These are phyloP conservation scores for Rozella allomycis DNA, from an alignment of 371 early-diverging fungal species.

Conservation along the genomic window DNA sequence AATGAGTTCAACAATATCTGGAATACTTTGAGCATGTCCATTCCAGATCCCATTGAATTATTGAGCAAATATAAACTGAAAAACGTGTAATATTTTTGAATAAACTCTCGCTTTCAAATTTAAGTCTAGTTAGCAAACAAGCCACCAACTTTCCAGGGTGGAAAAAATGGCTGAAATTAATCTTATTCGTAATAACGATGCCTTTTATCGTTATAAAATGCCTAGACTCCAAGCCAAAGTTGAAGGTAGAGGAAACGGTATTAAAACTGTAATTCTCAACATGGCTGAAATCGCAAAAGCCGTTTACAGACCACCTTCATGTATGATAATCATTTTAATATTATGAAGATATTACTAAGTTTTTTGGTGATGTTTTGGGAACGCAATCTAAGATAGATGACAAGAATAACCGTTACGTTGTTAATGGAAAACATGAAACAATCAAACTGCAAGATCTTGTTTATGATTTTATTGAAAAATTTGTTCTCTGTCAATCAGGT, in stretches of 20 bases:
- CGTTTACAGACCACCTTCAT: constrained; percentile 60
- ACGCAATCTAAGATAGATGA: constrained; percentile 79
- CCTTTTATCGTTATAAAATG: constrained; percentile 99
- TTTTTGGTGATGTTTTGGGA: constrained; percentile 89
- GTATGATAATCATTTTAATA: constrained; percentile 2
- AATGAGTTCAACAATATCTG: too few relatives aligned
- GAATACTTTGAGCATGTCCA: too few relatives aligned
- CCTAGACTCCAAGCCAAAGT: constrained; percentile 50
- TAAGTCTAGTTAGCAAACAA: too few relatives aligned
- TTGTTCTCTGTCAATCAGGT: constrained; percentile 88
- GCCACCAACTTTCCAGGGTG: too few relatives aligned
- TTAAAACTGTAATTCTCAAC: constrained; percentile 96
- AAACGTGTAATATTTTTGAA: too few relatives aligned
- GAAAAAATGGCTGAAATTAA: too few relatives aligned
- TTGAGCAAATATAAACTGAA: too few relatives aligned
- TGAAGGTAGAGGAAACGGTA: constrained; percentile 97
- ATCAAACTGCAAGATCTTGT: constrained; percentile 65
- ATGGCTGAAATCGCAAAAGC: constrained; percentile 85
- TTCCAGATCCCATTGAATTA: too few relatives aligned
- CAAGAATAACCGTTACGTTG: constrained; percentile 77
- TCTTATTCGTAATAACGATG: too few relatives aligned
- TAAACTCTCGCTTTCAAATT: too few relatives aligned
- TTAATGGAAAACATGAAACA: constrained; percentile 92
- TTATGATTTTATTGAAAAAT: constrained; percentile 86
- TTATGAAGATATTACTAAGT: constrained; percentile 55